These are phyloP conservation scores for Sporothrix schenckii DNA, from an alignment of 2,329 filamentous ascomycete genomes.

Conservation along the genomic window DNA sequence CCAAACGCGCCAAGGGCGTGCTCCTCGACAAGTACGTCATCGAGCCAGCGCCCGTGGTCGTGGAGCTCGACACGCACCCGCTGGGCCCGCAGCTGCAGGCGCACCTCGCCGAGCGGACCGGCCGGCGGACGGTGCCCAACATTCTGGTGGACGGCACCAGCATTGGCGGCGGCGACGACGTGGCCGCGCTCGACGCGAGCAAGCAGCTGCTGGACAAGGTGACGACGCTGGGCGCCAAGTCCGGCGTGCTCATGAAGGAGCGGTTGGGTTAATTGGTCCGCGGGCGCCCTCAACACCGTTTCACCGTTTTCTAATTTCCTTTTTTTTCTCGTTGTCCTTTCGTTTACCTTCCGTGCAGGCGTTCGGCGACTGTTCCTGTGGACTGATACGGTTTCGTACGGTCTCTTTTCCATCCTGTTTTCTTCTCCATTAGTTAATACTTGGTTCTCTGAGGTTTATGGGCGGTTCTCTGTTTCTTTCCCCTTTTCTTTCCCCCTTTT, in stretches of 20 bases:
- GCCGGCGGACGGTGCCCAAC: slow-evolving; percentile 86
- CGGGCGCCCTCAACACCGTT: no score
- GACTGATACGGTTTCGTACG: not conserved
- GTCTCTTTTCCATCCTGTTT: not conserved
- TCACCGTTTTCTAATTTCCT: not conserved
- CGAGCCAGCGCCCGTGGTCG: slow-evolving; percentile 78
- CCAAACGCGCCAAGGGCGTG: slow-evolving; percentile 80
- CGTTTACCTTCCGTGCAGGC: not conserved
- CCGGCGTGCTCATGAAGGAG: slow-evolving; percentile 57
- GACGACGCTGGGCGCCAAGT: slow-evolving; percentile 70
- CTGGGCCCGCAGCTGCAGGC: slow-evolving; percentile 74
- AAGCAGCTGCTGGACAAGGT: slow-evolving; percentile 73
- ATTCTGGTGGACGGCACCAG: slow-evolving; percentile 84
- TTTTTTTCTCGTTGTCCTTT: not conserved
- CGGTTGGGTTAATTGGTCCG: slow-evolving; percentile 41
- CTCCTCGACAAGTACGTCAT: slow-evolving; percentile 85
- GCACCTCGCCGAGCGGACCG: slow-evolving; percentile 71
- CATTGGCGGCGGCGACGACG: slow-evolving; percentile 88
- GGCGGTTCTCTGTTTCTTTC: not conserved
- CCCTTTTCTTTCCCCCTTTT: not conserved
- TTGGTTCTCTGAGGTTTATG: not conserved
- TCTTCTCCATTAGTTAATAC: not conserved
- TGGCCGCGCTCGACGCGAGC: slow-evolving; percentile 69
- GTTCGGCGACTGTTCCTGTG: slow-evolving; percentile 7
- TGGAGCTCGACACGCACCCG: slow-evolving; percentile 84